These are phyloP conservation scores for Xerocomellus intermedius DNA, from an alignment of 768 basidiomycete genomes.

Conservation along the genomic window DNA sequence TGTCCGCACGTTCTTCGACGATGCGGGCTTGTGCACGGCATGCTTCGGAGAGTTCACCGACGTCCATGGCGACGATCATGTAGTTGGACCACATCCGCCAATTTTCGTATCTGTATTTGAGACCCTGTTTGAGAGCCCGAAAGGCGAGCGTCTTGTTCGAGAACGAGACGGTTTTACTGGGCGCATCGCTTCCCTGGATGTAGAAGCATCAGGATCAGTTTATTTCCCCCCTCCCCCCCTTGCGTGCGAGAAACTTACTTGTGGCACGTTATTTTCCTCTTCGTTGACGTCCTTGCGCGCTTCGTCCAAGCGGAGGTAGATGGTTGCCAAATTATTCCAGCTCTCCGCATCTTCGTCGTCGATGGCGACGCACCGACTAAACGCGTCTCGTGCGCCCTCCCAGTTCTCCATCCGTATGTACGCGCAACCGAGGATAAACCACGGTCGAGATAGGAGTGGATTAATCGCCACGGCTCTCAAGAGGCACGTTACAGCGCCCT, in stretches of 20 bases:
- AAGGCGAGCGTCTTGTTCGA: conserved; percentile 85
- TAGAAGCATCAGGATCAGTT: conserved; percentile 13
- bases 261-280: conserved; percentile 25
- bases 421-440: conserved; percentile 97
- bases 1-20: conserved; percentile 53
- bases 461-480: conserved; percentile 81
- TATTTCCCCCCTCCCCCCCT: background rate
- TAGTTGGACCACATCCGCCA: conserved; percentile 99
- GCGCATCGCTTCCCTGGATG: conserved; percentile 24
- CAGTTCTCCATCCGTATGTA: conserved; percentile 80
- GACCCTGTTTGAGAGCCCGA: conserved; percentile 87
- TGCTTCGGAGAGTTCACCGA: conserved; percentile 89
- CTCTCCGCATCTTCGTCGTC: conserved; percentile 98
- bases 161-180: conserved; percentile 47
- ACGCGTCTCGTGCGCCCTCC: conserved; percentile 80
- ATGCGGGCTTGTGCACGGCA: conserved; percentile 80
- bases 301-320: conserved; percentile 82
- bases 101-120: conserved; percentile 81
- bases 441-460: conserved; percentile 80
- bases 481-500: conserved; percentile 62
- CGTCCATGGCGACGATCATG: conserved; percentile 89
- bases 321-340: conserved; percentile 96
- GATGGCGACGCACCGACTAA: conserved; percentile 80
- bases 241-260: conserved; percentile 14
- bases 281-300: conserved; percentile 31